phyloP scores from a whole-genome alignment of 1,284 basidiomycete species.

The Volvariella surrecta region DNA sequence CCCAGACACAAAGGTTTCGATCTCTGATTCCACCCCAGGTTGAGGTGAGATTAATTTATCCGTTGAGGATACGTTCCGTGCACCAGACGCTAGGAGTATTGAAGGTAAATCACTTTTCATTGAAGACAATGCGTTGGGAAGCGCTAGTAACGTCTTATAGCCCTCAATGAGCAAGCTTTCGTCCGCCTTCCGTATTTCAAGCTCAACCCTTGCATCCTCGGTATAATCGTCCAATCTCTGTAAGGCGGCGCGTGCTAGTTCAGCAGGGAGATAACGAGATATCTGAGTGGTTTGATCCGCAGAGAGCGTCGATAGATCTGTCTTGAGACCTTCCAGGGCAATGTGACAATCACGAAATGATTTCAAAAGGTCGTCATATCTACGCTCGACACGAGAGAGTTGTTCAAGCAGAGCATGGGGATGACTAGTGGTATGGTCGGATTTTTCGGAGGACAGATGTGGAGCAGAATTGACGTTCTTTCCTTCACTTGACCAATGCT shows the following conservation, averaged over 20 bases:
- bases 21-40: conserved; percentile 40
- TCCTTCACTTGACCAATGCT: too few species aligned
- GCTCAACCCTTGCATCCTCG: conserved; percentile 79
- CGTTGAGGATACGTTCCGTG: too few species aligned
- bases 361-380: conserved; percentile 56
- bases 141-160: conserved; percentile 61
- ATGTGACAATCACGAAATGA: conserved; percentile 64
- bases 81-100: conserved; percentile 8
- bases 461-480: too few species aligned
- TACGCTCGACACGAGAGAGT: conserved; percentile 34
- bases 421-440: conserved; percentile 8
- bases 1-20: conserved; percentile 53
- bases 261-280: conserved; percentile 13
- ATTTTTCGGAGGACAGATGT: too few species aligned
- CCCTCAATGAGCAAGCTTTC: conserved; percentile 65
- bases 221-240: conserved; percentile 70
- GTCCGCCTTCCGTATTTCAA: conserved; percentile 79
- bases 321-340: conserved; percentile 49
- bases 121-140: conserved; percentile 40
- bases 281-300: neutral
- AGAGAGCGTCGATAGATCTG: conserved; percentile 22
- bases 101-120: conserved; percentile 5
- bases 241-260: conserved; percentile 46
- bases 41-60: too few species aligned
- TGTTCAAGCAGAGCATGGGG: conserved; percentile 36